These are phyloP conservation scores for Rhizopus sp. DNA, from an alignment of 371 early-diverging fungal genomes.

Conservation along the genomic window DNA sequence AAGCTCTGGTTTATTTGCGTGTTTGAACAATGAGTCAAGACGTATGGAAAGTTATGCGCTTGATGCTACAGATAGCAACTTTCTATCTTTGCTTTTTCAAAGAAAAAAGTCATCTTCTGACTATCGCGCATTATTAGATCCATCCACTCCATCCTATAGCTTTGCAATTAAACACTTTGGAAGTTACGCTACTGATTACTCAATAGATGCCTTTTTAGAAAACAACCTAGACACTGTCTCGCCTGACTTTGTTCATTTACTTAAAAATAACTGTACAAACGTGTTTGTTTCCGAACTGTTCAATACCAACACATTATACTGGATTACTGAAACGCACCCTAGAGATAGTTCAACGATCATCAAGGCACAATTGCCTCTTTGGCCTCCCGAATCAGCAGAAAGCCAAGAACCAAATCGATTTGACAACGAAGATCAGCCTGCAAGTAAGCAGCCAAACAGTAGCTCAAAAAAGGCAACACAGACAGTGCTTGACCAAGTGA, in stretches of 20 bases:
- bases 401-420: background rate
- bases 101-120: conserved; percentile 22
- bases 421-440: conserved; percentile 7
- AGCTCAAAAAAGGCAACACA: background rate
- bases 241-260: conserved; percentile 80
- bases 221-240: conserved; percentile 68
- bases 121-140: conserved; percentile 20
- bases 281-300: conserved; percentile 64
- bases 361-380: conserved; percentile 56
- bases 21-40: conserved; percentile 34
- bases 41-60: conserved; percentile 39
- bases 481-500: conserved; percentile 29
- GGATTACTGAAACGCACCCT: conserved; percentile 54
- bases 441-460: conserved; percentile 9
- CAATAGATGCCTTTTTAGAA: conserved; percentile 72
- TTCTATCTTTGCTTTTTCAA: conserved; percentile 32
- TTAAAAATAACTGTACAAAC: conserved; percentile 69
- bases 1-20: conserved; percentile 13
- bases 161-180: conserved; percentile 81
- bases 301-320: conserved; percentile 31
- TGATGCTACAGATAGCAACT: conserved; percentile 46
- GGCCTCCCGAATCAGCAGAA: conserved; percentile 9
- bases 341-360: conserved; percentile 60
- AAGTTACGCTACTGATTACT: conserved; percentile 63
- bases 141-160: conserved; percentile 31